A percentile compares a stretch with the other conserved stretches of the same genome.
Conservation (phyloP, 1,284 basidiomycete species). For the Marasmius fiardii region DNA sequence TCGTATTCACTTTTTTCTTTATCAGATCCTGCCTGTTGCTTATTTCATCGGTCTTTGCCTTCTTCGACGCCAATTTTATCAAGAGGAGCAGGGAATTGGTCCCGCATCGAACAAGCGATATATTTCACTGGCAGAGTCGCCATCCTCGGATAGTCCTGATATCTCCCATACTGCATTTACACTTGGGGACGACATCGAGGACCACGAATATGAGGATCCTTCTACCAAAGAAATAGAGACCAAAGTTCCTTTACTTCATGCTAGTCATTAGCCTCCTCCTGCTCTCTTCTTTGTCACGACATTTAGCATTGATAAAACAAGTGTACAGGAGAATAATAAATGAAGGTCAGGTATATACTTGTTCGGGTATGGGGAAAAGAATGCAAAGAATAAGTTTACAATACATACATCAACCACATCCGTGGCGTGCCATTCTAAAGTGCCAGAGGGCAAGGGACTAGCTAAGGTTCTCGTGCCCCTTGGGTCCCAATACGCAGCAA, state of each 20-base stretch:
- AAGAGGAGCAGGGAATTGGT: conserved; percentile 33
- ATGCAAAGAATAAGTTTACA: neutral
- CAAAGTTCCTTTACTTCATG: conserved; percentile 4
- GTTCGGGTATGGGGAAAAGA: neutral
- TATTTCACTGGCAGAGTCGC: conserved; percentile 24
- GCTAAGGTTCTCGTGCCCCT: neutral
- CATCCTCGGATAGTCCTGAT: neutral
- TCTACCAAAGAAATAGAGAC: conserved; percentile 7
- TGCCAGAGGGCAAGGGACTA: too few species aligned
- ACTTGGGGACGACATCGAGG: neutral
- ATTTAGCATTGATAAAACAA: neutral
- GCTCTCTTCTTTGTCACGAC: neutral
- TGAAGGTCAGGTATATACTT: neutral
- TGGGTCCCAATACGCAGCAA: neutral
- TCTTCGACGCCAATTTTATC: conserved; percentile 45
- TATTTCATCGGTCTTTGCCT: conserved; percentile 44
- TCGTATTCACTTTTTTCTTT: conserved; percentile 1
- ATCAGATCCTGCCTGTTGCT: conserved; percentile 37
- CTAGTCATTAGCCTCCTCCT: neutral
- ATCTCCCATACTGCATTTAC: conserved; percentile 5
- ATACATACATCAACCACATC: neutral
- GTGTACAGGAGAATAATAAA: neutral
- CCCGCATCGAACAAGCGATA: conserved; percentile 25
- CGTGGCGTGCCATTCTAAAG: conserved; percentile 1
- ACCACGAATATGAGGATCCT: neutral